Percentiles rank a stretch among this genome's conserved stretches.
Evolutionary conservation across 306 rosid genomes (phyloP).

Genomic region (Ormosia semicastrata): DNA sequence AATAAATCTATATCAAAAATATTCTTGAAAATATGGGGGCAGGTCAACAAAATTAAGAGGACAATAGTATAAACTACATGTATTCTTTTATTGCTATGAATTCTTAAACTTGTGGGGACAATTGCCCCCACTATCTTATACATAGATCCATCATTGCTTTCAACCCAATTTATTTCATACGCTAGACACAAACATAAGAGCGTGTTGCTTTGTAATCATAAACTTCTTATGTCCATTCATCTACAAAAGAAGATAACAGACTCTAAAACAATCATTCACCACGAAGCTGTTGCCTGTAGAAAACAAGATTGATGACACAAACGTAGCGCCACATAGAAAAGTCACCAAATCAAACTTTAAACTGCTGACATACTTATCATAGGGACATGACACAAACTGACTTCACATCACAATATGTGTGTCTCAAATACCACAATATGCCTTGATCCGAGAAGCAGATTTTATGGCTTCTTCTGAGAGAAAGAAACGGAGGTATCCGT

Average conservation of each 20-base stretch:
- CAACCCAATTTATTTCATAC: not conserved
- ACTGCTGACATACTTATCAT: not conserved
- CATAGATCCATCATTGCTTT: not conserved
- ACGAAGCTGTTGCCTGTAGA: not conserved
- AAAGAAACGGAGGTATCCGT: slow-evolving; percentile 30
- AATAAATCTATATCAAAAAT: not conserved
- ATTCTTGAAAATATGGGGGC: not conserved
- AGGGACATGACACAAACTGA: not conserved
- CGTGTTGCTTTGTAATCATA: no score
- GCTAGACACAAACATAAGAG: no score
- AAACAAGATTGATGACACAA: not conserved
- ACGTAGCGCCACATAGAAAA: not conserved
- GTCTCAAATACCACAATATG: slow-evolving; percentile 32
- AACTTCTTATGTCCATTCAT: no score
- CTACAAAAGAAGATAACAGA: not conserved
- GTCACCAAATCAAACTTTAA: not conserved
- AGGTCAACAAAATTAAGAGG: not conserved
- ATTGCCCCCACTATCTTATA: no score
- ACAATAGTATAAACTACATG: not conserved
- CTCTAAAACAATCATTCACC: not conserved
- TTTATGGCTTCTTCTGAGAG: slow-evolving; percentile 22
- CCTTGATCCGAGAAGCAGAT: slow-evolving; percentile 5
- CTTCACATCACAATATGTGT: not conserved
- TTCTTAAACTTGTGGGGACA: no score
- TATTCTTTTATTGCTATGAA: not conserved